Evolutionary conservation across 805 yeast genomes (phyloP), one percentile per base, ranked within the genome.

Genomic region (Teunomyces gatunensis): DNA sequence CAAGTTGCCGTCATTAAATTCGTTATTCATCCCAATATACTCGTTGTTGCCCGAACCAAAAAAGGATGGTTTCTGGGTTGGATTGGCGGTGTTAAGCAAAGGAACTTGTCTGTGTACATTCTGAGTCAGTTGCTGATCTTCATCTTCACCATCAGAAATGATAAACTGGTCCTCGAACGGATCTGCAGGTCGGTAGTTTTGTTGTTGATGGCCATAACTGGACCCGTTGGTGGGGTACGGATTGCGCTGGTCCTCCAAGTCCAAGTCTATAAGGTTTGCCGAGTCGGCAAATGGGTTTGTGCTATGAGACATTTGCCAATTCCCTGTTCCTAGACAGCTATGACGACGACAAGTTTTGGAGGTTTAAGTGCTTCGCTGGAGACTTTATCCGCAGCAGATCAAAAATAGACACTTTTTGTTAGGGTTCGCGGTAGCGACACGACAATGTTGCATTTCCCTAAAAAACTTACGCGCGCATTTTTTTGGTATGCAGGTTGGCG

Each of bases 121-220:
- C 30, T 28, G 47, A 17, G 48, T 36, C 30, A 47, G 37, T 17
- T 40, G 39, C 28, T 53, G 53, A 28, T 54, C 54, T 6, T 57
- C 56, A 33, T 58, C 61, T 23, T 68, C 73, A 28, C 68, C 71
- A 47, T 70, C 75, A 4, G 71, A 61, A 13, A 70, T 48, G n/a
- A 63, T 57, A 27, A 68, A 60, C 41, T 60, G 56, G 48, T 71
- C 76, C 13, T 60, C 70, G 50, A 71, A 71, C 4, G 71, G 71
- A 46, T 66, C 54, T 20, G 49, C 41, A 6, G 30, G 37, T 2
- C 34, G 4, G 20, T 30, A 39, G 28, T 42, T 42, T 12, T 42
- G 46, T 25, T 39, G 44, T 32, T 42, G 44, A 7, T 36, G 44
- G 30, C 29, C 35, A 5, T 23, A 13, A 20, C 23, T 17, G 27